Evolutionary conservation across 2,329 filamentous ascomycete species (phyloP).

Genomic region (Stagonosporopsis cucurbitacearum): DNA sequence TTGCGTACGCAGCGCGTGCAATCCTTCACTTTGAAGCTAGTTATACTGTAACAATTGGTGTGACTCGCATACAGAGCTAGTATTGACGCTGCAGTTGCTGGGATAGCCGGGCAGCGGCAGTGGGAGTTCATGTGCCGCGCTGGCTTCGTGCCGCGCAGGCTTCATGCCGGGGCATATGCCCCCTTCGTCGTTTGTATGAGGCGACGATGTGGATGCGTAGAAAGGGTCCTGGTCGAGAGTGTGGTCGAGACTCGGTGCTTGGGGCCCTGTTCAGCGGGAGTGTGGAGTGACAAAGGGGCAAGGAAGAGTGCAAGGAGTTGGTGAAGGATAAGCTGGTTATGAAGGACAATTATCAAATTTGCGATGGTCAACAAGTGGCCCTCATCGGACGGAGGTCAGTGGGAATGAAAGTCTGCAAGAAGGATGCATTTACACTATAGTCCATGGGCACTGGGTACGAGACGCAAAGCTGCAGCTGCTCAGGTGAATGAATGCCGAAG

Average conservation of each 20-base stretch:
- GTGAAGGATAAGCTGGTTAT: conserved; percentile 1
- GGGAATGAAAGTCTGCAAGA: background rate
- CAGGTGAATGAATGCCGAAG: background rate
- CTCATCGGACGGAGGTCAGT: background rate
- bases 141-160: conserved; percentile 5
- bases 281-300: background rate
- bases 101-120: background rate
- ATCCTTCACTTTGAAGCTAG: background rate
- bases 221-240: background rate
- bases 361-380: background rate
- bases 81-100: background rate
- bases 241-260: conserved; percentile 1
- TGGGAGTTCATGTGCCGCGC: conserved; percentile 1
- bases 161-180: background rate
- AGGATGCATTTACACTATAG: background rate
- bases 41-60: background rate
- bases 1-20: conserved; percentile 4
- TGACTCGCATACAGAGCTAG: background rate
- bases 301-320: background rate
- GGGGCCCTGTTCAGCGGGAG: background rate
- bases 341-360: background rate
- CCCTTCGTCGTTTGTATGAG: conserved; percentile 4
- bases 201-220: background rate
- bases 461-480: background rate
- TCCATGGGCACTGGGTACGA: background rate